phyloP scores from a whole-genome alignment of 75 land plant species.

The Sequoiadendron giganteum region DNA sequence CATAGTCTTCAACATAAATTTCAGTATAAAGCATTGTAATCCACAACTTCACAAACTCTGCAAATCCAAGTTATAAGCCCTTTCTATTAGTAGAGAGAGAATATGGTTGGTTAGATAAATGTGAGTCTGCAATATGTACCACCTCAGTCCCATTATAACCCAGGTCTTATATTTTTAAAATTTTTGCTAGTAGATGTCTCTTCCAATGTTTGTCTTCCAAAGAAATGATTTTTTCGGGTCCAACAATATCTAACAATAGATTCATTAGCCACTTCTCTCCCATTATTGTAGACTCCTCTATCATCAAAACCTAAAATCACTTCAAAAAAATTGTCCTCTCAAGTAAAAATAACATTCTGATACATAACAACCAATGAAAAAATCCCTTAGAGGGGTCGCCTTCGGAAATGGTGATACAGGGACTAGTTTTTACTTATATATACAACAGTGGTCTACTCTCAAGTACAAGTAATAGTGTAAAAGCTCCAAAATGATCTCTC shows the following conservation, averaged over 20 bases:
- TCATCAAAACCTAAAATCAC: not conserved
- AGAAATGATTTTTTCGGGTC: not conserved
- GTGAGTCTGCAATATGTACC: not conserved
- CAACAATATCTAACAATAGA: not conserved
- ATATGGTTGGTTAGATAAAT: not conserved
- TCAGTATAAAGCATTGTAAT: too few species aligned
- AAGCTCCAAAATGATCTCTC: not conserved
- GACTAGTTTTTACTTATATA: not conserved
- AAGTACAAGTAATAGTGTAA: not conserved
- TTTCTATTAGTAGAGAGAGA: not conserved
- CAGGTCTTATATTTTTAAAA: not conserved
- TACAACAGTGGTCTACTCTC: not conserved
- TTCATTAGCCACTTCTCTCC: not conserved
- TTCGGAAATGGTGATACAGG: too few species aligned
- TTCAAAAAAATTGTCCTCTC: not conserved
- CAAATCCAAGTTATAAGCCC: not conserved
- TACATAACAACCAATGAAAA: not conserved
- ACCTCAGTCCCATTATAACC: not conserved
- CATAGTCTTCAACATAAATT: too few species aligned
- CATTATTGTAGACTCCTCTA: not conserved
- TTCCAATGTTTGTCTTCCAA: not conserved
- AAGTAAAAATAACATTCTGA: not conserved
- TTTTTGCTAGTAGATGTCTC: not conserved
- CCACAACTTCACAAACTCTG: too few species aligned
- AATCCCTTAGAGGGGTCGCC: not conserved